A percentile compares a stretch with the other conserved stretches of the same genome.
Conservation (phyloP, 2,329 filamentous ascomycete genomes). For the Thelonectria rubi region DNA sequence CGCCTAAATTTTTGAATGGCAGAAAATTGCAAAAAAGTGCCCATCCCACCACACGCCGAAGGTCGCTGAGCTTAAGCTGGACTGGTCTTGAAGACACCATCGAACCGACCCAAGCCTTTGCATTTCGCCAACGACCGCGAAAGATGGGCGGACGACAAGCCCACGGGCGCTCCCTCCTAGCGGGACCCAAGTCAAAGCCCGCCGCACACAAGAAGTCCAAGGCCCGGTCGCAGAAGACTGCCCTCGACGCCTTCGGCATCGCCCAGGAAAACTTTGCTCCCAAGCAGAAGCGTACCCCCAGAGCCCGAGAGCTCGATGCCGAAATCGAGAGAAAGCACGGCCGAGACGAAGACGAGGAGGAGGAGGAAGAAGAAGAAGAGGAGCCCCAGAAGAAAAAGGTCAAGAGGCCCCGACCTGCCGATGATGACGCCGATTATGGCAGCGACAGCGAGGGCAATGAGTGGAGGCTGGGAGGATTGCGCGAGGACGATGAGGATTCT, state of each 20-base stretch:
- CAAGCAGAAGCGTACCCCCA: constrained; percentile 57
- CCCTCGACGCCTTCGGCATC: constrained; percentile 66
- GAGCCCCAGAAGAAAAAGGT: constrained; percentile 52
- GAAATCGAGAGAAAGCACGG: constrained; percentile 56
- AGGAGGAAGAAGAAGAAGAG: constrained; percentile 64
- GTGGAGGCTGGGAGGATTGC: constrained; percentile 77
- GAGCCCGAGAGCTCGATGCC: constrained; percentile 62
- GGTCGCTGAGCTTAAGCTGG: constrained; percentile 18
- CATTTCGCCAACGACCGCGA: constrained; percentile 9
- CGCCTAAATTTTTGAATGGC: constrained; percentile 41
- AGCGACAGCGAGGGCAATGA: constrained; percentile 88
- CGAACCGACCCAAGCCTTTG: constrained; percentile 25
- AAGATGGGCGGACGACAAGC: constrained; percentile 67
- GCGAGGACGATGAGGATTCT: constrained; percentile 67
- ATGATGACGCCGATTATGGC: constrained; percentile 73
- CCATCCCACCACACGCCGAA: constrained; percentile 22
- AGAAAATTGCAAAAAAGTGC: constrained; percentile 42
- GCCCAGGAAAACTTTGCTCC: constrained; percentile 62
- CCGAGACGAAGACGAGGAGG: constrained; percentile 55
- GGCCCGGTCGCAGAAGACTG: constrained; percentile 58
- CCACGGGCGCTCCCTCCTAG: constrained; percentile 62
- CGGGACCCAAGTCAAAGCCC: constrained; percentile 47
- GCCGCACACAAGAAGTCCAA: constrained; percentile 55
- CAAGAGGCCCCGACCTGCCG: constrained; percentile 53
- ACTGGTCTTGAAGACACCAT: constrained; percentile 30